Base-by-base conservation (phyloP, 805 yeast species). In the Barnettozyma pratensis region DNA sequence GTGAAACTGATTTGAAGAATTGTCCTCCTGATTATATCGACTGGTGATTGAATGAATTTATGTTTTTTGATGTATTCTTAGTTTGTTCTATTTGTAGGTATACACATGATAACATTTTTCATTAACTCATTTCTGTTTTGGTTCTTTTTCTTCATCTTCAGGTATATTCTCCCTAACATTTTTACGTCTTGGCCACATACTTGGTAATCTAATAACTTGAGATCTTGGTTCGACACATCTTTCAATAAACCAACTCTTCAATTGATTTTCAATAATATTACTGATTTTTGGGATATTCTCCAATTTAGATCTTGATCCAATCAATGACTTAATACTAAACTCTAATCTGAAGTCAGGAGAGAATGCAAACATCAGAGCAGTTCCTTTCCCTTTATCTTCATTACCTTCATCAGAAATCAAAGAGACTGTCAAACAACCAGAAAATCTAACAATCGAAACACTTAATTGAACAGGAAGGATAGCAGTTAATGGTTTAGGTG, bases 221-320 rank as follows among this genome's bases (percentile, higher is more conserved):
- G 85, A 92, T 56, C 96, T 75, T 1, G 99, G 99, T 55, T 89
- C 95, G 10, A 94, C 94, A 62, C 96, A 89, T 53, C 97, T 74
- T 57, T 92, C 97, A 14, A 83, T 82, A 61, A 94, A 91, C 96
- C 97, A 90, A 47, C 82, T 82, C 53, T 94, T 76, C 37, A 94
- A 75, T 51, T 84, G 83, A 49, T 80, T 80, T 62, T 94, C 98
- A 38, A 94, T 82, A 39, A 94, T 70, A 49, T 87, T 83, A 8
- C 96, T 81, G 37, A 94, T 81, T 60, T 94, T 90, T 7, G 99
- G 99, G 12, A 94, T 87, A 59, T 94, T 89, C 65, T 91, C 96
- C 29, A 94, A 72, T 62, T 92, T 86, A 0, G 98, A 88, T 42
- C 96, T 75, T 1, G 97, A 87, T 1, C 99, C 99, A 45, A 94